These are phyloP conservation scores for Lichtheimia hyalospora DNA, from an alignment of 371 early-diverging fungal genomes.

Conservation along the genomic window DNA sequence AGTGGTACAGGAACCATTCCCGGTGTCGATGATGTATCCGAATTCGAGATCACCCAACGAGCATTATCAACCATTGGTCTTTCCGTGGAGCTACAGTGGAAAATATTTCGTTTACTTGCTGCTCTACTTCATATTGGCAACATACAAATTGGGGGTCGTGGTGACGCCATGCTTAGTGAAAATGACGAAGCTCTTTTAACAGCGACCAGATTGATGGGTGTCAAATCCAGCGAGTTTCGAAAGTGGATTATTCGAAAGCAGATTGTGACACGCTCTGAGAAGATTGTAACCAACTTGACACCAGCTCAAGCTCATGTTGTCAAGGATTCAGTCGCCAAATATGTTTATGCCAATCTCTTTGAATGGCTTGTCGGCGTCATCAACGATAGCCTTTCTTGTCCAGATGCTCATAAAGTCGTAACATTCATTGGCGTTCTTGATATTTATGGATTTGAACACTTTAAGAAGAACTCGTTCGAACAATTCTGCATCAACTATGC, in stretches of 20 bases:
- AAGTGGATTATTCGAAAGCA: conserved; percentile 92
- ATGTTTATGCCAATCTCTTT: conserved; percentile 89
- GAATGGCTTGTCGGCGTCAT: conserved; percentile 91
- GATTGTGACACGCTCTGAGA: conserved; percentile 85
- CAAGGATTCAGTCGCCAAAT: conserved; percentile 93
- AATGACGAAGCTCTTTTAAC: conserved; percentile 67
- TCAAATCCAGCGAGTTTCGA: conserved; percentile 74
- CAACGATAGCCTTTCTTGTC: conserved; percentile 74
- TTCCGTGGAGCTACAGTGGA: conserved; percentile 83
- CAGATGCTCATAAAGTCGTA: conserved; percentile 38
- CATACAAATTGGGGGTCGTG: conserved; percentile 74
- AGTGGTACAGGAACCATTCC: conserved; percentile 77
- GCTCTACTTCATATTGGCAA: conserved; percentile 92
- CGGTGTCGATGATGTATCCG: conserved; percentile 90
- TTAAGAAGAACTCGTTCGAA: conserved; percentile 97
- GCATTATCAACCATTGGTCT: conserved; percentile 88
- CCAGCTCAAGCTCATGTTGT: conserved; percentile 78
- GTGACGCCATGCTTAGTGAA: conserved; percentile 72
- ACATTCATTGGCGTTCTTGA: conserved; percentile 95
- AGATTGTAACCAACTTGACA: conserved; percentile 78
- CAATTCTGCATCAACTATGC: conserved; percentile 99
- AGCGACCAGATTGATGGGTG: conserved; percentile 71
- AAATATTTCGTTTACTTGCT: conserved; percentile 85
- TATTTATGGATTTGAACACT: conserved; percentile 97
- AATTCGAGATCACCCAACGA: conserved; percentile 85